Conservation (phyloP, 495 filamentous ascomycete species). For the Echria macrotheca region DNA sequence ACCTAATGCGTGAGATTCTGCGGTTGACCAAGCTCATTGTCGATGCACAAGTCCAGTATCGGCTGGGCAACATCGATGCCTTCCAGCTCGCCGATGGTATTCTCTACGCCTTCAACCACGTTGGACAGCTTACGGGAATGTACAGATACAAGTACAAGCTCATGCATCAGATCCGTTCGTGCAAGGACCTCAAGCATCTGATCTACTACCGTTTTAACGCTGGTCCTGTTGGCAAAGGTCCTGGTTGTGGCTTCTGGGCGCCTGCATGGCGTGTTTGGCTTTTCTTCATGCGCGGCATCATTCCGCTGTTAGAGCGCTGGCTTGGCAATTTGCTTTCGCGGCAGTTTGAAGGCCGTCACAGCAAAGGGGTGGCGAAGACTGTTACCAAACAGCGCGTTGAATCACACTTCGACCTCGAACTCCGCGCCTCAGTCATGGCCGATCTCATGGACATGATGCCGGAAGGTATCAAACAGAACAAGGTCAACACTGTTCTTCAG, state of each 20-base stretch:
- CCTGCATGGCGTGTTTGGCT: constrained; percentile 99
- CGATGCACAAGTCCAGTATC: constrained; percentile 97
- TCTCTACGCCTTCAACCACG: constrained; percentile 98
- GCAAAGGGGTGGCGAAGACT: constrained; percentile 98
- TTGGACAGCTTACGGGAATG: constrained; percentile 98
- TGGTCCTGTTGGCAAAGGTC: constrained; percentile 94
- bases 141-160: constrained; percentile 99
- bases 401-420: constrained; percentile 96
- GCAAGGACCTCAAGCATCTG: constrained; percentile 98
- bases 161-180: constrained; percentile 99
- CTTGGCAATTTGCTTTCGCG: constrained; percentile 93
- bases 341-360: constrained; percentile 98
- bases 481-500: constrained; percentile 96
- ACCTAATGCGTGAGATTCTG: constrained; percentile 98
- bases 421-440: constrained; percentile 97
- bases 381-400: constrained; percentile 99
- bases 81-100: constrained; percentile 99
- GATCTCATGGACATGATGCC: constrained; percentile 99
- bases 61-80: constrained; percentile 96
- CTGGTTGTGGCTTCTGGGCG: constrained; percentile 98
- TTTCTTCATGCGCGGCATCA: constrained; percentile 99
- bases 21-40: constrained; percentile 97
- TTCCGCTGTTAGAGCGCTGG: constrained; percentile 95
- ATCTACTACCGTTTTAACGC: constrained; percentile 99
- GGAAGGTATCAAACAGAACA: constrained; percentile 98